Percentiles rank a stretch among this genome's conserved stretches.
Evolutionary conservation across 2,329 filamentous ascomycete species (phyloP).

Genomic region (Tolypocladium ovalisporum): DNA sequence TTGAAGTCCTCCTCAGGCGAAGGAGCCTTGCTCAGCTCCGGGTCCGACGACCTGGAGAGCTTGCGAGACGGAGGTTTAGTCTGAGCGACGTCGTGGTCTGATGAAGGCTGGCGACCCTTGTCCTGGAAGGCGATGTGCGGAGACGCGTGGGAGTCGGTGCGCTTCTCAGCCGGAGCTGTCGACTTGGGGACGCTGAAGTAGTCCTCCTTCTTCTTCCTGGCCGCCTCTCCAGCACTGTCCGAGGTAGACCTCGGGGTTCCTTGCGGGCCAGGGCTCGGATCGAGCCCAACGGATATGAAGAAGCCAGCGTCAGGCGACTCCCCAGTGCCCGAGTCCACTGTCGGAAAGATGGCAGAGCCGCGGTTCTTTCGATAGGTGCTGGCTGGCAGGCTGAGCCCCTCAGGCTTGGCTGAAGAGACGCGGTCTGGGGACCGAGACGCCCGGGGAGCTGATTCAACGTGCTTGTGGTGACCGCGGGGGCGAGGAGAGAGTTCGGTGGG

Average conservation of each 20-base stretch:
- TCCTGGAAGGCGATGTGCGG: conserved; percentile 92
- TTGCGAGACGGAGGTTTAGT: conserved; percentile 37
- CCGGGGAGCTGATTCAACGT: conserved; percentile 44
- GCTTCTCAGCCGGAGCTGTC: conserved; percentile 29
- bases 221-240: conserved; percentile 32
- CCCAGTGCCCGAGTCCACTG: conserved; percentile 31
- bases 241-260: conserved; percentile 43
- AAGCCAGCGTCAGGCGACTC: conserved; percentile 55
- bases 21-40: conserved; percentile 16
- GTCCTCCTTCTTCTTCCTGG: conserved; percentile 43
- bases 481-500: conserved; percentile 60
- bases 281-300: conserved; percentile 65
- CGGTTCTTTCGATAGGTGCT: conserved; percentile 70
- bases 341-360: conserved; percentile 54
- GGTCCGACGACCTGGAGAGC: conserved; percentile 29
- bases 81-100: conserved; percentile 45
- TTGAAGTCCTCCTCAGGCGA: conserved; percentile 48
- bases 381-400: conserved; percentile 60
- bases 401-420: conserved; percentile 28
- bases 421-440: conserved; percentile 45
- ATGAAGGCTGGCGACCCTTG: conserved; percentile 52
- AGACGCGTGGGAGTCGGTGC: conserved; percentile 38
- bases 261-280: conserved; percentile 51
- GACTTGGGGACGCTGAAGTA: conserved; percentile 43
- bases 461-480: conserved; percentile 39